Evolutionary conservation across 225 moss, liverwort and hornwort genomes (phyloP), one percentile per base, ranked within the genome.

Genomic region (Antitrichia curtipendula): DNA sequence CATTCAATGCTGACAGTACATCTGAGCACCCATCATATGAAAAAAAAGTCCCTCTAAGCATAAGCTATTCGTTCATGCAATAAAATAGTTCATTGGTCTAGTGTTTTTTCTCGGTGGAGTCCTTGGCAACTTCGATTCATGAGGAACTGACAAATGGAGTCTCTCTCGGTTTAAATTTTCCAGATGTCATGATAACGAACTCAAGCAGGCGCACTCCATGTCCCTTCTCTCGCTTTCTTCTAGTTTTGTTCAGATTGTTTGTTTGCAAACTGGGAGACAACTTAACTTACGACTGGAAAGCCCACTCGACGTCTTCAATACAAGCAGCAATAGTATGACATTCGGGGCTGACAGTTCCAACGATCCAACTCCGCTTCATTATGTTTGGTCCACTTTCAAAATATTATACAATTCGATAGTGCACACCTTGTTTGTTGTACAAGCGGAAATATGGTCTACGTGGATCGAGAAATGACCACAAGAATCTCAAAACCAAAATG

Each of bases 381-480:
- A 84, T 49, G 50, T 4, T 85, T 4, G 50, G 15, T 15, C 20
- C 36, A 36, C 45, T 34, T 36, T 50, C 17, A 68, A 54, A n/a
- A 68, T 68, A 53, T 68, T 28, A n/a, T n/a, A 52, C 12, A 53
- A 66, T 27, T 47, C 5, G 15, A 60, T 45, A 18, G 0, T 34
- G 34, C 8, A 5, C 34, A 52, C 22, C 22, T 43, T 13, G 34
- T 17, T 40, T 45, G 18, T 18, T 15, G 43, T 43, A 28, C 7
- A 6, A 18, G 47, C 0, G 13, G 1, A 73, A 32, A 49, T 8
- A 32, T 50, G 12, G 8, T 50, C 1, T 12, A 21, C 0, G 8
- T 21, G 8, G 13, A 50, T 50, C 0, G 1, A 9, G 22, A 74
- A 74, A 27, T 43, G 41, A 3, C 3, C 5, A 64, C 10, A 16